Evolutionary conservation across 495 filamentous ascomycete genomes (phyloP), one percentile per base, ranked within the genome.

Genomic region (Lasiosphaeria hispida): DNA sequence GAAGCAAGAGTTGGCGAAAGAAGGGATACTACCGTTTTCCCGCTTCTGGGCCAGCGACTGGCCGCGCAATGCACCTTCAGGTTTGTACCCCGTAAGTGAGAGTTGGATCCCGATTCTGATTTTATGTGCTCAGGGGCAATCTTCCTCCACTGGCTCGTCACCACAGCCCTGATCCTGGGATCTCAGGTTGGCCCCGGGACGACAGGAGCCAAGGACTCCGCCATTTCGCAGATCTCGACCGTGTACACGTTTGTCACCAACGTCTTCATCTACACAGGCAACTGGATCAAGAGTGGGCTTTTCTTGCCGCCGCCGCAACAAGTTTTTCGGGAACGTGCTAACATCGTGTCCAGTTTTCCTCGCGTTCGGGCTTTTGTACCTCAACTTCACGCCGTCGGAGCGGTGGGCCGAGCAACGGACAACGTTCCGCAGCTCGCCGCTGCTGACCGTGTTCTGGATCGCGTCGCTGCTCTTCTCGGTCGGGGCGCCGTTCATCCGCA

Each of bases 141-240:
- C 15, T 78, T 87, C 40, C 72, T 85, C 57, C 84, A 88, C 61
- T 86, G 82, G 71, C 63, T 84, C n/a, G 77, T 86, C 4, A 85
- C 83, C 0, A 72, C 79, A 19, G 74, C 83, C 34, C 76, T 87
- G 57, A 80, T 87, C 74, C 72, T 85, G 15, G 81, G 64, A 18
- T 62, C 40, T 13, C 53, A 55, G 15, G 43, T 55, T 18, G 41
- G 53, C 4, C 15, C 53, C 30, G 41, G 36, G 43, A 19, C 43
- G 43, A 19, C 43, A 1, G 49, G 35, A 13, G 10, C 33, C 14
- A 17, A 30, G 23, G 42, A 30, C 2, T 47, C 42, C n/a, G 14
- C 41, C 23, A 33, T 55, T 9, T 15, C 55, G 15, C 53, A 50
- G 40, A 62, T 60, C n/a, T 41, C 39, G 42, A 58, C 61, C 18